A percentile compares a stretch with the other conserved stretches of the same genome.
These are phyloP conservation scores for Termitomyces sp. DNA, from an alignment of 768 basidiomycete species.

Conservation along the genomic window DNA sequence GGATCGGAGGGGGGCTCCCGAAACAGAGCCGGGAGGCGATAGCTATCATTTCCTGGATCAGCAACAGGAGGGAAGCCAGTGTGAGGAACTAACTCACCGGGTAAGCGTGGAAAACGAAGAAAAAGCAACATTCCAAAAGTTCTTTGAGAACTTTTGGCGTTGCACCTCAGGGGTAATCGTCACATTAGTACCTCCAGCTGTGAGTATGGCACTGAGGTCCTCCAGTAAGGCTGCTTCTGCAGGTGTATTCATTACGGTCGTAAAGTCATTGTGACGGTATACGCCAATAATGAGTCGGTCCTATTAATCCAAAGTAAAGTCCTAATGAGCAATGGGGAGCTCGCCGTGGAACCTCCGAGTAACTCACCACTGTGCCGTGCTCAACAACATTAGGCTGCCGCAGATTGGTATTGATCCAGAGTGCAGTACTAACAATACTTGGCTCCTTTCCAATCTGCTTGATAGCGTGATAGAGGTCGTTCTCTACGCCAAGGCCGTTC, in stretches of 20 bases:
- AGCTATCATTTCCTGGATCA: conserved; percentile 15
- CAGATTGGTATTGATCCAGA: conserved; percentile 51
- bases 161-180: conserved; percentile 55
- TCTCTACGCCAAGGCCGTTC: conserved; percentile 71
- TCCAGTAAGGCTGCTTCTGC: conserved; percentile 35
- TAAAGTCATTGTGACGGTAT: conserved; percentile 41
- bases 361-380: conserved; percentile 46
- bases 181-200: conserved; percentile 40
- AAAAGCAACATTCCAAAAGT: conserved; percentile 59
- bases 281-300: conserved; percentile 49
- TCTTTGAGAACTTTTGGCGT: conserved; percentile 55
- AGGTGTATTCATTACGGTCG: conserved; percentile 33
- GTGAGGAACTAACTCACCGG: conserved; percentile 19
- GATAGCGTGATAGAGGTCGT: conserved; percentile 53
- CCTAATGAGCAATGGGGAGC: not conserved
- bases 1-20: conserved; percentile 35
- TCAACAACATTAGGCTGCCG: conserved; percentile 39
- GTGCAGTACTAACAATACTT: conserved; percentile 46
- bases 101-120: conserved; percentile 48
- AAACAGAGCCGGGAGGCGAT: conserved; percentile 47
- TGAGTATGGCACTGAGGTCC: conserved; percentile 40
- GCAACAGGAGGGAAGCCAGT: not conserved
- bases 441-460: conserved; percentile 37
- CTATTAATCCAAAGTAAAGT: conserved; percentile 21
- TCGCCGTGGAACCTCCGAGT: not conserved